phyloP scores from a whole-genome alignment of 345 rosid species.

The Crucihimalaya himalaica region DNA sequence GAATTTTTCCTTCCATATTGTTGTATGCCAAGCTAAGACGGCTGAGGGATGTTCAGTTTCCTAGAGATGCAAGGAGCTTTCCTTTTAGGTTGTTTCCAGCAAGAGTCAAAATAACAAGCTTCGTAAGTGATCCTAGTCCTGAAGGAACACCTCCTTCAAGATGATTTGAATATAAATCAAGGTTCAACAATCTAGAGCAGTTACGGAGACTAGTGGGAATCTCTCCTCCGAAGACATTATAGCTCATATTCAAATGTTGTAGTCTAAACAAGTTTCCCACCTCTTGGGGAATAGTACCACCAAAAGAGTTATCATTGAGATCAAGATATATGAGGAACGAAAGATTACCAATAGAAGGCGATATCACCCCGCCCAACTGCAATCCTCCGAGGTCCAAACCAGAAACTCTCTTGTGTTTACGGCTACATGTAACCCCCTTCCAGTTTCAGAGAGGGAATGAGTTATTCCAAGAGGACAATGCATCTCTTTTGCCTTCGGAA shows the following conservation, averaged over 20 bases:
- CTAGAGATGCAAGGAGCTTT: not conserved
- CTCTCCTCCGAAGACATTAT: not conserved
- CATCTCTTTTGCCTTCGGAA: not conserved
- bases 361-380: not conserved
- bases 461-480: not conserved
- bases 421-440: not conserved
- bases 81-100: not conserved
- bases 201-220: not conserved
- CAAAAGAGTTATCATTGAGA: not conserved
- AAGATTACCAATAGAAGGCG: not conserved
- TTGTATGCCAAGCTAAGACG: accelerated
- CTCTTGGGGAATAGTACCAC: not conserved
- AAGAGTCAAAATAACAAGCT: not conserved
- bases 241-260: not conserved
- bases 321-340: not conserved
- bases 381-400: not conserved
- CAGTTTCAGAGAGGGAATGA: not conserved
- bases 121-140: not conserved
- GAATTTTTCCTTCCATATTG: not conserved
- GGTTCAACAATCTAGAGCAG: not conserved
- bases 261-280: conserved; percentile 9
- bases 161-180: not conserved
- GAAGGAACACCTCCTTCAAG: not conserved
- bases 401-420: not conserved
- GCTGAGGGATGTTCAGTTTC: not conserved